These are phyloP conservation scores for Heliamphora exappendiculata DNA, from an alignment of 148 eudicot genomes.

Conservation along the genomic window DNA sequence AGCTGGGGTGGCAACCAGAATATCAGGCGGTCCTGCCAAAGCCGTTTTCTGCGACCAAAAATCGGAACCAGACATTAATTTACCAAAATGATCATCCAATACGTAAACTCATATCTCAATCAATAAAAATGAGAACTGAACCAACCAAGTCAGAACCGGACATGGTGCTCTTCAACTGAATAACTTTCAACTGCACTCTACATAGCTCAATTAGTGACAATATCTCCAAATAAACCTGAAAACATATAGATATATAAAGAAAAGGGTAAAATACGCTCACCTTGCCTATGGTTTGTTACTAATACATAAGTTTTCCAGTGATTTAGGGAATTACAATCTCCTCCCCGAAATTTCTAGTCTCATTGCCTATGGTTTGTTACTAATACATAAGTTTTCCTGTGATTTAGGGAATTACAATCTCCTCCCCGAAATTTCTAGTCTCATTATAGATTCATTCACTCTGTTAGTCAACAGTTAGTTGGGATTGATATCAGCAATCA, in stretches of 20 bases:
- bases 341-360: too few relatives aligned
- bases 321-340: too few relatives aligned
- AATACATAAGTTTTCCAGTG: too few relatives aligned
- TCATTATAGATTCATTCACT: too few relatives aligned
- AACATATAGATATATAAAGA: not conserved
- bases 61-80: not conserved
- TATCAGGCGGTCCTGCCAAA: constrained; percentile 67
- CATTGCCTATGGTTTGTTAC: too few relatives aligned
- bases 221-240: constrained; percentile 68
- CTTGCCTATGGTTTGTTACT: too few relatives aligned
- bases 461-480: too few relatives aligned
- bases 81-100: not conserved
- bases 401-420: too few relatives aligned
- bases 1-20: constrained; percentile 83
- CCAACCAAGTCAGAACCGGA: constrained; percentile 70
- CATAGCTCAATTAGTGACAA: constrained; percentile 66
- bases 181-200: constrained; percentile 66
- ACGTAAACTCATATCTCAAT: not conserved
- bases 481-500: too few relatives aligned
- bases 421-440: too few relatives aligned
- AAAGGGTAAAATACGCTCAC: too few relatives aligned
- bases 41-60: constrained; percentile 6
- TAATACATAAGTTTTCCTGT: too few relatives aligned
- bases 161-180: constrained; percentile 60
- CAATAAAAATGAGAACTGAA: constrained; percentile 11